These are phyloP conservation scores for Sphaerulina musiva DNA, from an alignment of 2,329 filamentous ascomycete genomes.

Conservation along the genomic window DNA sequence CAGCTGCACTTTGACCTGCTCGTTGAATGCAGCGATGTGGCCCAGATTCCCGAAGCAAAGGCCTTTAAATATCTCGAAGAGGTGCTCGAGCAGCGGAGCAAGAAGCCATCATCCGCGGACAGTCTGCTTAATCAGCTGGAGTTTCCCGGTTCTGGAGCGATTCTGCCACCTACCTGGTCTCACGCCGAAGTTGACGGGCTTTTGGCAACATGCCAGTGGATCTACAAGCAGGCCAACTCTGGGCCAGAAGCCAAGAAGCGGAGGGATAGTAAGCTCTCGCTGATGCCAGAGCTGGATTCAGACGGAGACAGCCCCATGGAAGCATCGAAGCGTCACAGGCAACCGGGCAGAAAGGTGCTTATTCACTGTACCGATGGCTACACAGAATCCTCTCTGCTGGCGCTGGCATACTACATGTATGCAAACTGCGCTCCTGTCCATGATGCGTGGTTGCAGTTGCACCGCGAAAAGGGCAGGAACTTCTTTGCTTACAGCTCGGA, in stretches of 20 bases:
- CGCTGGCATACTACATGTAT: slow-evolving; percentile 88
- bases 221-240: slow-evolving; percentile 69
- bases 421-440: slow-evolving; percentile 74
- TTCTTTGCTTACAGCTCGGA: slow-evolving; percentile 96
- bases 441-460: slow-evolving; percentile 79
- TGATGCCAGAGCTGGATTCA: slow-evolving; percentile 35
- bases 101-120: slow-evolving; percentile 30
- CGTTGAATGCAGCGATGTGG: slow-evolving; percentile 83
- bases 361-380: slow-evolving; percentile 96
- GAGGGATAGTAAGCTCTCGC: slow-evolving; percentile 40
- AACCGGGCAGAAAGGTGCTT: slow-evolving; percentile 60
- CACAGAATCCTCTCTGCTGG: slow-evolving; percentile 85
- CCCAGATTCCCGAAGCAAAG: slow-evolving; percentile 64
- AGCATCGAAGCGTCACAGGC: slow-evolving; percentile 1
- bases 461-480: slow-evolving; percentile 74
- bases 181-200: slow-evolving; percentile 77
- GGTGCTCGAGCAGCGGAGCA: slow-evolving; percentile 34
- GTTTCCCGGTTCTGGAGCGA: slow-evolving; percentile 91
- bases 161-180: slow-evolving; percentile 76
- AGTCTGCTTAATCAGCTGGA: slow-evolving; percentile 56
- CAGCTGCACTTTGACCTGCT: slow-evolving; percentile 59
- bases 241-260: slow-evolving; percentile 24
- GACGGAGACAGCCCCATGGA: slow-evolving; percentile 54
- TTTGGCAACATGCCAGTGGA: slow-evolving; percentile 81
- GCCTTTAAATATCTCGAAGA: slow-evolving; percentile 59